Conservation (phyloP, 2,329 filamentous ascomycete genomes). For the Trichoderma lentiforme region DNA sequence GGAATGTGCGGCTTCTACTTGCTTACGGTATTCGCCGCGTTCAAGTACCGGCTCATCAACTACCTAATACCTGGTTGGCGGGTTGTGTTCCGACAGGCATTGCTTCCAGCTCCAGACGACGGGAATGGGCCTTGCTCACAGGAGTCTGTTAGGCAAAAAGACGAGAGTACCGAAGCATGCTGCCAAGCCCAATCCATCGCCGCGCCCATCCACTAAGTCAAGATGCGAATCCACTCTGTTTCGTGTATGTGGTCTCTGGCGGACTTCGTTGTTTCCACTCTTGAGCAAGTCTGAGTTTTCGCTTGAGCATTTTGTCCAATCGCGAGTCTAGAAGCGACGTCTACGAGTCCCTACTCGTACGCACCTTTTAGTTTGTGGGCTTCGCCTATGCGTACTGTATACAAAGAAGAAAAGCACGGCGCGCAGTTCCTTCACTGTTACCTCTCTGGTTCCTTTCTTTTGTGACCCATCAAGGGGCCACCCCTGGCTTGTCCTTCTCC, state of each 20-base stretch:
- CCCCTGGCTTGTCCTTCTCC: slow-evolving; percentile 12
- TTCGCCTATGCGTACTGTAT: not conserved
- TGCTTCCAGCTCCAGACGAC: not conserved
- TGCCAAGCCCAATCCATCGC: slow-evolving; percentile 7
- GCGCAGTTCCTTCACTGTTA: not conserved
- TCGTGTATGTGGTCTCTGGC: slow-evolving; percentile 15
- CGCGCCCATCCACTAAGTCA: not conserved
- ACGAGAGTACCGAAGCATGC: not conserved
- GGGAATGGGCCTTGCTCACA: not conserved
- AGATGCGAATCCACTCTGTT: slow-evolving; percentile 15
- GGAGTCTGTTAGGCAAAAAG: not conserved
- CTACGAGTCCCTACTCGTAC: not conserved
- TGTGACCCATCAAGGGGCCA: not conserved
- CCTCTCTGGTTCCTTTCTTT: not conserved
- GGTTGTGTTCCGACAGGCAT: not conserved
- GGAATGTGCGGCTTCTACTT: not conserved
- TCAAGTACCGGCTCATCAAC: not conserved
- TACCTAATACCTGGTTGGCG: not conserved
- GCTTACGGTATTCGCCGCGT: not conserved
- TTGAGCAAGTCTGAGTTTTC: not conserved
- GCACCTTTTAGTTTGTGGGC: not conserved
- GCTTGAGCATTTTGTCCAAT: not conserved
- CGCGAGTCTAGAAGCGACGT: not conserved
- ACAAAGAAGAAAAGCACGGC: not conserved
- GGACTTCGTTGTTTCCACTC: not conserved